Percentiles rank a stretch among this genome's conserved stretches.
Evolutionary conservation across 306 rosid species (phyloP).

Genomic region (Rosa chinensis): DNA sequence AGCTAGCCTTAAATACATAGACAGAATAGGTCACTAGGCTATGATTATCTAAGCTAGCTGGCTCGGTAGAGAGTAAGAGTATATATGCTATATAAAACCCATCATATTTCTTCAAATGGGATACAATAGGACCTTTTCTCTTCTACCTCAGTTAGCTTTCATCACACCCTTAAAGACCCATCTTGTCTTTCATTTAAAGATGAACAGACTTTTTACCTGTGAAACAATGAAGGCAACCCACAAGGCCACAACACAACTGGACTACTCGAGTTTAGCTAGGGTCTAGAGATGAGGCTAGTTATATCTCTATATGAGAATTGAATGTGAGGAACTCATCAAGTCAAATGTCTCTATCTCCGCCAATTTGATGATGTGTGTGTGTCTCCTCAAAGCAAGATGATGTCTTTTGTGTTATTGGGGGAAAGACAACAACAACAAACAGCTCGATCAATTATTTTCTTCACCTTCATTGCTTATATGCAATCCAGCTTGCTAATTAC

Average conservation of each 20-base stretch:
- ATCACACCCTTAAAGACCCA: constrained; percentile 36
- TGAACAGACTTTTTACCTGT: constrained; percentile 28
- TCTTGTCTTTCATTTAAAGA: constrained; percentile 30
- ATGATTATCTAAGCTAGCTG: not conserved
- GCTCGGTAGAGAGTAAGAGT: constrained; percentile 32
- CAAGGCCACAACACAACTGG: constrained; percentile 14
- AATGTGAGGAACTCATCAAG: constrained; percentile 23
- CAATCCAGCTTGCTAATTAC: constrained; percentile 22
- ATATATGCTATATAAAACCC: constrained; percentile 33
- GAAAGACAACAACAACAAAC: constrained; percentile 16
- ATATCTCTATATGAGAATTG: not conserved
- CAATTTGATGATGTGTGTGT: constrained; percentile 35
- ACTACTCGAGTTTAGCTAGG: constrained; percentile 24
- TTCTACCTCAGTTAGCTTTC: constrained; percentile 49
- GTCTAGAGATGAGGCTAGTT: not conserved
- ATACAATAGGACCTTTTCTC: constrained; percentile 31
- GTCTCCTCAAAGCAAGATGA: constrained; percentile 27
- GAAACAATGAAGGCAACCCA: constrained; percentile 27
- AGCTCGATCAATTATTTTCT: constrained; percentile 23
- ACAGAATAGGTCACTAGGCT: constrained; percentile 24
- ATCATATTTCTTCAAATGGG: constrained; percentile 31
- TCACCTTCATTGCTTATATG: constrained; percentile 14
- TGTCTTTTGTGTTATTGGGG: constrained; percentile 32
- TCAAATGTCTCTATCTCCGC: constrained; percentile 26
- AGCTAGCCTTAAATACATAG: constrained; percentile 50